Conservation (phyloP, 352 stramenopile species). For the Phytophthora sp. region DNA sequence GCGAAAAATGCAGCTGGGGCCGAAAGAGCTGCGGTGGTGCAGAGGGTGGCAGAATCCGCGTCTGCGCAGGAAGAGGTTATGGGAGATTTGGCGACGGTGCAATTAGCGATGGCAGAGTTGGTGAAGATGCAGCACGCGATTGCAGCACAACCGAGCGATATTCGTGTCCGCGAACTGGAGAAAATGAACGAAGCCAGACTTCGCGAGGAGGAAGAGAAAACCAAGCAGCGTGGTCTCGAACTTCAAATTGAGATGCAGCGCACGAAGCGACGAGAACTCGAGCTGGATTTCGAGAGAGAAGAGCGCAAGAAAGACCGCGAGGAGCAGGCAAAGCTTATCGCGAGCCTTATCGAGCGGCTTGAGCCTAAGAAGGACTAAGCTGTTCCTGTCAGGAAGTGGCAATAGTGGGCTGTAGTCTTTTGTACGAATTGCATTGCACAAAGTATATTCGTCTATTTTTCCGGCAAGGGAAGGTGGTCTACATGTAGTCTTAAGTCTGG, state of each 20-base stretch:
- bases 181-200: constrained; percentile 31
- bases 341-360: constrained; percentile 23
- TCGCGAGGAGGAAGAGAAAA: constrained; percentile 34
- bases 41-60: neutral
- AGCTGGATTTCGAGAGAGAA: constrained; percentile 34
- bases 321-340: constrained; percentile 33
- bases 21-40: neutral
- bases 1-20: no score
- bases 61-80: neutral
- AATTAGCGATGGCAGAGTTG: constrained; percentile 27
- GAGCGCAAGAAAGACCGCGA: constrained; percentile 36
- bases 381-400: no score
- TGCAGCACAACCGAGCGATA: constrained; percentile 6
- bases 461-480: no score
- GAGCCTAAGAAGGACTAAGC: constrained; percentile 18
- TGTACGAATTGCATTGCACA: no score
- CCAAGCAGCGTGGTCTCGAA: constrained; percentile 29
- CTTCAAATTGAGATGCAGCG: constrained; percentile 37
- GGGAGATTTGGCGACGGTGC: constrained; percentile 15
- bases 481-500: no score
- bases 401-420: no score
- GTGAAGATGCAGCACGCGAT: constrained; percentile 29
- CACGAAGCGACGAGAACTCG: constrained; percentile 28
- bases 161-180: constrained; percentile 21
- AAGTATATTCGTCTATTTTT: no score